phyloP scores from a whole-genome alignment of 352 stramenopile genomes.

The Aphanomyces invadans region DNA sequence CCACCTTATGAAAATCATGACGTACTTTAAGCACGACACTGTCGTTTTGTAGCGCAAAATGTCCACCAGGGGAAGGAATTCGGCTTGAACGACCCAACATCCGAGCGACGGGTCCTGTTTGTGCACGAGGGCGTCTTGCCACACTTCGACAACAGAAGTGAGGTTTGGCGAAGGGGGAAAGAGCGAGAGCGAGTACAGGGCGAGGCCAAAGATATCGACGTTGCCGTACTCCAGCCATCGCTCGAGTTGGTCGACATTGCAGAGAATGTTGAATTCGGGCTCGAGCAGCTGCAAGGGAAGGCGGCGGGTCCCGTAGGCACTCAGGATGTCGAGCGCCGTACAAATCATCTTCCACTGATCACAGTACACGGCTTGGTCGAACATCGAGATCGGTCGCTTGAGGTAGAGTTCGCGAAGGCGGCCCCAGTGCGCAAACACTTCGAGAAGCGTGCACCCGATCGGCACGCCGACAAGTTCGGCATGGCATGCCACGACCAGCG shows the following conservation, averaged over 20 bases:
- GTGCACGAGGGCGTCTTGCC: conserved; percentile 53
- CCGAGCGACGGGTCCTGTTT: conserved; percentile 56
- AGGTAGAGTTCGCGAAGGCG: conserved; percentile 56
- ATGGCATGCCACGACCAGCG: conserved; percentile 62
- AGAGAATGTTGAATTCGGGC: conserved; percentile 65
- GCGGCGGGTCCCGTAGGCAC: conserved; percentile 66
- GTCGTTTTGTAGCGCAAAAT: conserved; percentile 69
- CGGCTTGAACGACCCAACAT: conserved; percentile 58
- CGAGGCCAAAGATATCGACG: conserved; percentile 63
- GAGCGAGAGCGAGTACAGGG: conserved; percentile 70
- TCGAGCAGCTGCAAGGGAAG: conserved; percentile 59
- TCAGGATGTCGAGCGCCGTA: conserved; percentile 64
- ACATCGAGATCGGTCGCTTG: neutral
- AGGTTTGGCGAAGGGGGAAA: conserved; percentile 44
- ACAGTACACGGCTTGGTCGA: conserved; percentile 14
- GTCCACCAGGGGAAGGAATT: conserved; percentile 36
- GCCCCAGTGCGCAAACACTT: conserved; percentile 70
- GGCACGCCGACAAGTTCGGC: conserved; percentile 65
- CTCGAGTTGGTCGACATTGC: conserved; percentile 60
- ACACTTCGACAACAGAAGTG: conserved; percentile 40
- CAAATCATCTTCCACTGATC: conserved; percentile 57
- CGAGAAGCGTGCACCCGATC: conserved; percentile 53
- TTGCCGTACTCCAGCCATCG: conserved; percentile 63
- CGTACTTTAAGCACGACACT: conserved; percentile 72
- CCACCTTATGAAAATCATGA: neutral